A percentile compares a stretch with the other conserved stretches of the same genome.
Evolutionary conservation across 352 stramenopile species (phyloP).

Genomic region (Pythium brassicae): DNA sequence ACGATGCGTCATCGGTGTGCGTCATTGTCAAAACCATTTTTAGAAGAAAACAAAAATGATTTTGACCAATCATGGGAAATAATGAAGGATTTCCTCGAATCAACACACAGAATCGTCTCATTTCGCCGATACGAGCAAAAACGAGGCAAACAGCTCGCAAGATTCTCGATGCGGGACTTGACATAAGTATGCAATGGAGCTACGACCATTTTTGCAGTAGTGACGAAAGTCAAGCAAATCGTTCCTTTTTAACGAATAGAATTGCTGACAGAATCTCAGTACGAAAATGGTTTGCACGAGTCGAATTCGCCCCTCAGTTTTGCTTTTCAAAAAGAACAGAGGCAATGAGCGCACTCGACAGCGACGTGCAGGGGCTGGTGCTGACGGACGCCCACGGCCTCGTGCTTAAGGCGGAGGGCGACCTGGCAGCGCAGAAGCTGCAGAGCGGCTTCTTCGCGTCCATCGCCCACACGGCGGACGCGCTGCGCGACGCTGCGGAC

Average conservation of each 20-base stretch:
- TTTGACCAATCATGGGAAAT: background rate
- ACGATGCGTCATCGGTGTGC: background rate
- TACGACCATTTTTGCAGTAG: too few relatives aligned
- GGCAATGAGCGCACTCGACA: background rate
- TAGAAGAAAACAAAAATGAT: background rate
- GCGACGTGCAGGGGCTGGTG: slow-evolving; percentile 52
- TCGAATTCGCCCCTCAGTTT: background rate
- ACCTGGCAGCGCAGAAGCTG: slow-evolving; percentile 39
- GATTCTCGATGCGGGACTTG: too few relatives aligned
- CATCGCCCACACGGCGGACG: slow-evolving; percentile 64
- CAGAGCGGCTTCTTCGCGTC: slow-evolving; percentile 76
- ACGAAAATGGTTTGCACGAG: background rate
- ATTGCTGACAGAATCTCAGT: too few relatives aligned
- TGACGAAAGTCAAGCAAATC: too few relatives aligned
- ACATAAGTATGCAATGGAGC: too few relatives aligned
- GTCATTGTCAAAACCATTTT: background rate
- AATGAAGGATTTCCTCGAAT: background rate
- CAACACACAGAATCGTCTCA: too few relatives aligned
- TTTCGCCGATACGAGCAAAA: too few relatives aligned
- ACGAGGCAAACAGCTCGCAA: too few relatives aligned
- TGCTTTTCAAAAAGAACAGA: background rate
- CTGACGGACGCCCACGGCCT: slow-evolving; percentile 76
- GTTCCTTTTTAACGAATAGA: too few relatives aligned
- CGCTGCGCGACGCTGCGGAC: slow-evolving; percentile 30
- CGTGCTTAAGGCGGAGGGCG: slow-evolving; percentile 58